Conservation (phyloP, 257 asterid genomes). For the Fraxinus americana region DNA sequence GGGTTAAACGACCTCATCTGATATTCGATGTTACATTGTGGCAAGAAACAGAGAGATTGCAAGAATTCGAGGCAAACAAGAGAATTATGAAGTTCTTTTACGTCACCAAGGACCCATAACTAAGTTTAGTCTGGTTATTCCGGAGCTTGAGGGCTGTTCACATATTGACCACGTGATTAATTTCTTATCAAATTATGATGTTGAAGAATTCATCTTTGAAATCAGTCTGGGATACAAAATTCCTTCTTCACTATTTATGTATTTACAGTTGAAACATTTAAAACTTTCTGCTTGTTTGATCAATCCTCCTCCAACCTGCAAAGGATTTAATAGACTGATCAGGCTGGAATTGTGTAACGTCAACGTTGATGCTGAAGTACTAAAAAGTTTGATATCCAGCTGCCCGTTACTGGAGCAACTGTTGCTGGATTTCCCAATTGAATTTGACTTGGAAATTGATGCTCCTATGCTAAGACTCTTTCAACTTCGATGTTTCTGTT, state of each 20-base stretch:
- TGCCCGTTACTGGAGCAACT: conserved; percentile 14
- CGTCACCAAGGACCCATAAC: conserved; percentile 21
- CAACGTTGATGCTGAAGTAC: neutral
- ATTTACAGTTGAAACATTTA: neutral
- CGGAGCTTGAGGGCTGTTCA: neutral
- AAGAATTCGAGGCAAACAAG: neutral
- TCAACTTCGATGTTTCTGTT: neutral
- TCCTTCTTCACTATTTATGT: neutral
- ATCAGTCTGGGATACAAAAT: neutral
- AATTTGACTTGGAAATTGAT: conserved; percentile 1
- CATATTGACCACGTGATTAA: conserved; percentile 9
- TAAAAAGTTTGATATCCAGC: neutral
- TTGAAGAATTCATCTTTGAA: neutral
- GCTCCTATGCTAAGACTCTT: conserved; percentile 19
- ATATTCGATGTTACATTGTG: conserved; percentile 13
- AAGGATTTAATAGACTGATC: neutral
- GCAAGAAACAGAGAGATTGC: neutral
- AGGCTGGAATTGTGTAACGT: neutral
- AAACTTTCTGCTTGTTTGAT: neutral
- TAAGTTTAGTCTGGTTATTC: neutral
- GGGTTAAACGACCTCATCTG: conserved; percentile 1
- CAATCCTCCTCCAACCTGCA: conserved; percentile 19
- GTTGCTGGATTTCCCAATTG: neutral
- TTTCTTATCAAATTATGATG: neutral
- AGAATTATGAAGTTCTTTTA: neutral